These are phyloP conservation scores for Catenaria anguillulae DNA, from an alignment of 371 early-diverging fungal species.

Conservation along the genomic window DNA sequence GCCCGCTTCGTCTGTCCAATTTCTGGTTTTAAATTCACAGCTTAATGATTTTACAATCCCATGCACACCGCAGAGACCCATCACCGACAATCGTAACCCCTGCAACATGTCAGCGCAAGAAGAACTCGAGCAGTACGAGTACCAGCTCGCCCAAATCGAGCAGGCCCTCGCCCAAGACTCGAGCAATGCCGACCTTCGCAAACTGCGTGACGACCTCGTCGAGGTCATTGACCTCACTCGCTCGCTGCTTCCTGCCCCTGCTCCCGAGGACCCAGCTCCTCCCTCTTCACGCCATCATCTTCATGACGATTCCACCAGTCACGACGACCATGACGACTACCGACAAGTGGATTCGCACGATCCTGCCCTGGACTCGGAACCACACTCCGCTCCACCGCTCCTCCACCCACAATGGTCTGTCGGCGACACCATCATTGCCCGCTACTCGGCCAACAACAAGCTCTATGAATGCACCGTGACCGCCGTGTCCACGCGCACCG, in stretches of 20 bases:
- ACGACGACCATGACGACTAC: too few species aligned
- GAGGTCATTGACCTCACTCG: conserved; percentile 19
- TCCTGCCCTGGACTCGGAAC: background rate
- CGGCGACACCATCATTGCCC: conserved; percentile 21
- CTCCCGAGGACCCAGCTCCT: too few species aligned
- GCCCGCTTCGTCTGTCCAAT: background rate
- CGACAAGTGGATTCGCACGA: background rate
- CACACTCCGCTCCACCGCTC: background rate
- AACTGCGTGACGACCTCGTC: conserved; percentile 17
- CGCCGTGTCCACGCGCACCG: conserved; percentile 8
- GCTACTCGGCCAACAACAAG: conserved; percentile 20
- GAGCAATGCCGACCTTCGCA: conserved; percentile 20
- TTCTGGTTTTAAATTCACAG: too few species aligned
- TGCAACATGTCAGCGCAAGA: background rate
- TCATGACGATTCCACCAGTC: too few species aligned
- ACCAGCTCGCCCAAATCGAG: conserved; percentile 28
- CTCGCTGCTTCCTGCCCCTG: background rate
- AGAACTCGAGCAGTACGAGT: conserved; percentile 23
- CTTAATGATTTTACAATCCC: too few species aligned
- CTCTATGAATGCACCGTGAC: conserved; percentile 24
- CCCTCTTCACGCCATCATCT: too few species aligned
- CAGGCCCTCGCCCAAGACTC: conserved; percentile 25
- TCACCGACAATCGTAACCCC: too few species aligned
- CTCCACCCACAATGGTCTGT: conserved; percentile 9
- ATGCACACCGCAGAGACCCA: too few species aligned